phyloP scores from a whole-genome alignment of 2,329 filamentous ascomycete species.

The Aspergillus sp. region DNA sequence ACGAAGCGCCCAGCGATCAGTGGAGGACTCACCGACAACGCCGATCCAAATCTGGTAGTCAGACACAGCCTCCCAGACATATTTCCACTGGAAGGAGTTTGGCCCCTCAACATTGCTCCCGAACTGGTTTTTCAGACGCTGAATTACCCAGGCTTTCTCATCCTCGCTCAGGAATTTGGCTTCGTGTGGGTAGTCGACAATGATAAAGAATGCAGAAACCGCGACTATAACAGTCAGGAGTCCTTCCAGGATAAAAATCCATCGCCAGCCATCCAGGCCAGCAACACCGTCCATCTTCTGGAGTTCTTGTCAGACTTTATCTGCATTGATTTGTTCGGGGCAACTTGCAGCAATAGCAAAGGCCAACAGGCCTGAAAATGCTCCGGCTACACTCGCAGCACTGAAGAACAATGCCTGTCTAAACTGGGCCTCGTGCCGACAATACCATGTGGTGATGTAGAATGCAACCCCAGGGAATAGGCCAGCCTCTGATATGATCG shows the following conservation, averaged over 20 bases:
- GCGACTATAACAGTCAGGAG: constrained; percentile 51
- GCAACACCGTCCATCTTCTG: constrained; percentile 56
- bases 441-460: constrained; percentile 54
- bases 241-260: constrained; percentile 58
- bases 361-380: constrained; percentile 58
- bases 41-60: constrained; percentile 50
- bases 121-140: constrained; percentile 42
- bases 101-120: constrained; percentile 32
- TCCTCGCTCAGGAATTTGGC: constrained; percentile 48
- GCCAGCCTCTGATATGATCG: constrained; percentile 38
- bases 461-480: constrained; percentile 50
- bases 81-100: constrained; percentile 42
- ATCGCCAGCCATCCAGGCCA: constrained; percentile 53
- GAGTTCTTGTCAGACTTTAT: neutral
- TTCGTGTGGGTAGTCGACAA: constrained; percentile 52
- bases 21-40: constrained; percentile 38
- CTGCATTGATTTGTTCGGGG: constrained; percentile 3
- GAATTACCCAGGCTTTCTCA: constrained; percentile 45
- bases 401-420: constrained; percentile 54
- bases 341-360: constrained; percentile 51
- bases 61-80: constrained; percentile 45
- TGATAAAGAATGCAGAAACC: constrained; percentile 48
- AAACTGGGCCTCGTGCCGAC: constrained; percentile 47
- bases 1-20: too few species aligned
- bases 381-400: constrained; percentile 54